These are phyloP conservation scores for Corymbia citriodora DNA, from an alignment of 441 rosid genomes.

Conservation along the genomic window DNA sequence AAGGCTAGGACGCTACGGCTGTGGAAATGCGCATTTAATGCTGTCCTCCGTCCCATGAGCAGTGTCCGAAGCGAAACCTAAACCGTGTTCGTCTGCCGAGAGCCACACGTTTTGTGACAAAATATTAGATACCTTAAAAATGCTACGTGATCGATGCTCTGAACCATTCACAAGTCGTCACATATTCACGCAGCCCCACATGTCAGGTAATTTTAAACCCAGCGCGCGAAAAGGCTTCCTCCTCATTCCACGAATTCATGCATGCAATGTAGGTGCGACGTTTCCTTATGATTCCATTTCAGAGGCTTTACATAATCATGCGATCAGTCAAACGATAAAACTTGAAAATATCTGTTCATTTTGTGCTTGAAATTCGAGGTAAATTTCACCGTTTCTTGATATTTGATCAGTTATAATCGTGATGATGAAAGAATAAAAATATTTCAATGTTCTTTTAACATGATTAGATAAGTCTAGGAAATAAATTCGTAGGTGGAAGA, in stretches of 20 bases:
- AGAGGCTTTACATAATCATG: not conserved
- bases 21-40: not conserved
- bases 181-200: too few relatives aligned
- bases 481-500: not conserved
- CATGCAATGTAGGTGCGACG: not conserved
- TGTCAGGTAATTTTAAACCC: too few relatives aligned
- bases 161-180: too few relatives aligned
- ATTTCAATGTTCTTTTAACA: not conserved
- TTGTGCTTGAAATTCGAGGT: not conserved
- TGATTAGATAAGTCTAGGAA: not conserved
- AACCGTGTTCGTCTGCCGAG: not conserved
- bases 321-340: not conserved
- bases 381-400: not conserved
- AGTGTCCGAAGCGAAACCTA: not conserved
- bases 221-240: too few relatives aligned
- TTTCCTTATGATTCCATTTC: not conserved
- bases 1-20: not conserved
- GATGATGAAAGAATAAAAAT: not conserved
- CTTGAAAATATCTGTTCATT: not conserved
- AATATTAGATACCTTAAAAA: too few relatives aligned
- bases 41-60: not conserved
- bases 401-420: not conserved
- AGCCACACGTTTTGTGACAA: not conserved
- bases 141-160: too few relatives aligned
- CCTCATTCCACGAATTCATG: not conserved